phyloP scores from a whole-genome alignment of 495 filamentous ascomycete genomes.

The Tuber umbilicatum region DNA sequence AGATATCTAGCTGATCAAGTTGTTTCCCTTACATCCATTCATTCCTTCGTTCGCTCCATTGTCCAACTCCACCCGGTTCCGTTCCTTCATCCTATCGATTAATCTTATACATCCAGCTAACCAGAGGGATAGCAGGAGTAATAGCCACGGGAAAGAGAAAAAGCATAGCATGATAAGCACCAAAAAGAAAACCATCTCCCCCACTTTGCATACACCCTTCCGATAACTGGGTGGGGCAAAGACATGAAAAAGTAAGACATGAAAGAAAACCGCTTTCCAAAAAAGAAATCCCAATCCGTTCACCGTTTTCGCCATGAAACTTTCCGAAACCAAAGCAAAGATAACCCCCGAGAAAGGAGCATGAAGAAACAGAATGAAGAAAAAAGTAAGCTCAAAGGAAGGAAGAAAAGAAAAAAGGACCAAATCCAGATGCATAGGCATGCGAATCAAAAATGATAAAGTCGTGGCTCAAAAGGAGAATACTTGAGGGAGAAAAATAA shows the following conservation, averaged over 20 bases:
- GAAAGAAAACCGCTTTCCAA: background rate
- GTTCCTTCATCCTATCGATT: background rate
- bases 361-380: conserved; percentile 7
- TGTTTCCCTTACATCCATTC: background rate
- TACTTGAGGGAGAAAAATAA: conserved; percentile 14
- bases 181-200: background rate
- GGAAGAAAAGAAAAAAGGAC: background rate
- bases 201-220: background rate
- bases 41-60: background rate
- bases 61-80: background rate
- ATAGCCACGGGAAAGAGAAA: background rate
- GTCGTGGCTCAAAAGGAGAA: conserved; percentile 12
- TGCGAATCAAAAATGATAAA: conserved; percentile 20
- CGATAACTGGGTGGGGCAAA: background rate
- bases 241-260: background rate
- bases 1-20: background rate
- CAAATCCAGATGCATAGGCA: background rate
- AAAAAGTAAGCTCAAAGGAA: conserved; percentile 3
- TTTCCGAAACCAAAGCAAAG: conserved; percentile 31
- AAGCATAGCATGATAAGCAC: background rate
- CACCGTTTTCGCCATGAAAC: conserved; percentile 2
- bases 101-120: background rate
- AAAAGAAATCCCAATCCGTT: conserved; percentile 2
- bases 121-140: background rate
- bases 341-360: conserved; percentile 6